Conservation (phyloP, 305 asterid genomes). For the Vinca major region DNA sequence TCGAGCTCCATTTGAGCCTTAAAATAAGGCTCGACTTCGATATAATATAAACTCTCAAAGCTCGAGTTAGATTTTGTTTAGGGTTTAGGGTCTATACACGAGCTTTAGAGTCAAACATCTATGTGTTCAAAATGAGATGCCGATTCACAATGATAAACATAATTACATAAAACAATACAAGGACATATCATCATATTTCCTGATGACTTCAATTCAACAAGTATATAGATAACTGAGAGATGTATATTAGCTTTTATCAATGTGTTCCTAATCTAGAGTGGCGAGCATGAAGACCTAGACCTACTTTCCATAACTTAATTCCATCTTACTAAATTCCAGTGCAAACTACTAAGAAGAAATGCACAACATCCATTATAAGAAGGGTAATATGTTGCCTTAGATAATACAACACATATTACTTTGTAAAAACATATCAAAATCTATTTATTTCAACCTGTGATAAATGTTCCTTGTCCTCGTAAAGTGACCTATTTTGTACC, state of each 20-base stretch:
- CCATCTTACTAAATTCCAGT: not conserved
- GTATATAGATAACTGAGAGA: not conserved
- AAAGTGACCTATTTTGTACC: constrained; percentile 58
- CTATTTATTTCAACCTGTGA: constrained; percentile 56
- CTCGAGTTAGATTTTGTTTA: too few species aligned
- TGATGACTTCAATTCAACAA: not conserved
- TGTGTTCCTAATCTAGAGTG: not conserved
- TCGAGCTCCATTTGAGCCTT: too few species aligned
- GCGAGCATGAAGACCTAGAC: not conserved
- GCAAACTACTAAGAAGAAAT: not conserved
- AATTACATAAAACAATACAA: not conserved
- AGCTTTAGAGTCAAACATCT: too few species aligned
- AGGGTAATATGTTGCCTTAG: not conserved
- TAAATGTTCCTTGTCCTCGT: constrained; percentile 86
- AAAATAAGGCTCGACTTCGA: too few species aligned
- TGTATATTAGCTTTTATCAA: not conserved
- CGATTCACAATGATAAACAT: not conserved
- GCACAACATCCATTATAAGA: not conserved
- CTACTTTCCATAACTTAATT: not conserved
- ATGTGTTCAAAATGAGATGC: not conserved
- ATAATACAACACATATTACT: not conserved
- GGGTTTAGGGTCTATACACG: too few species aligned
- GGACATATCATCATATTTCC: not conserved
- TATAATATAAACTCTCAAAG: too few species aligned
- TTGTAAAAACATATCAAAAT: constrained; percentile 6